Base-by-base conservation (phyloP, 306 rosid genomes). In the Prinsepia uniflora region DNA sequence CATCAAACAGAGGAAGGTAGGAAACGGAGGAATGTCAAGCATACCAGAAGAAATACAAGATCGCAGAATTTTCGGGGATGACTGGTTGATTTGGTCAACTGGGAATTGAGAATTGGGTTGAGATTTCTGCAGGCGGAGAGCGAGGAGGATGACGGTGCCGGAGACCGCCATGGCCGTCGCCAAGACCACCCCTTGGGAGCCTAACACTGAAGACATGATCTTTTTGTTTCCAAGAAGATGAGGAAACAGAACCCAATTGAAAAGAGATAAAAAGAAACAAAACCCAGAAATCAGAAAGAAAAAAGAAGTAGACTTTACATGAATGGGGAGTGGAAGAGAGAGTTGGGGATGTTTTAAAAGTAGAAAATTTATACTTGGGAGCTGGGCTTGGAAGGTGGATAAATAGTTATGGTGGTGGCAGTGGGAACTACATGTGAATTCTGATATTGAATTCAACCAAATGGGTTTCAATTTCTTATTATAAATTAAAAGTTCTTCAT, bases 101-200 rank as follows among this genome's bases (percentile, higher is more conserved):
- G 90, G 13, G 59, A 85, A 80, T 49, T 84, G 81, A 52, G 84
- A 10, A 15, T 70, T 47, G 13, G 84, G 86, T 4, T 78, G 42
- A 54, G 83, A 68, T 55, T 79, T 91, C 72, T 89, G 97, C 0
- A 89, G 88, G 54, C 96, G 88, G 3, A 91, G 83, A 55, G 97
- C 93, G 7, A 94, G 91, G 68, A 94, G 91, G 76, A 94, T 84
- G 8, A 89, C 92, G 0, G 99, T 94, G 83, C 97, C 97, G 66
- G 99, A 94, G 76, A 94, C 91, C 0, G 97, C 99, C 97, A 94
- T 91, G 90, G 97, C 99, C 0, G 99, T 94, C 45, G 99, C 99
- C 13, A 94, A 68, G 39, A 83, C 99, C 71, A 89, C 89, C 0
- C 96, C 99, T 66, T 91, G 99, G 12, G 91, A 81, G 68, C 83